phyloP scores from a whole-genome alignment of 306 rosid genomes.

The Psophocarpus tetragonolobus region DNA sequence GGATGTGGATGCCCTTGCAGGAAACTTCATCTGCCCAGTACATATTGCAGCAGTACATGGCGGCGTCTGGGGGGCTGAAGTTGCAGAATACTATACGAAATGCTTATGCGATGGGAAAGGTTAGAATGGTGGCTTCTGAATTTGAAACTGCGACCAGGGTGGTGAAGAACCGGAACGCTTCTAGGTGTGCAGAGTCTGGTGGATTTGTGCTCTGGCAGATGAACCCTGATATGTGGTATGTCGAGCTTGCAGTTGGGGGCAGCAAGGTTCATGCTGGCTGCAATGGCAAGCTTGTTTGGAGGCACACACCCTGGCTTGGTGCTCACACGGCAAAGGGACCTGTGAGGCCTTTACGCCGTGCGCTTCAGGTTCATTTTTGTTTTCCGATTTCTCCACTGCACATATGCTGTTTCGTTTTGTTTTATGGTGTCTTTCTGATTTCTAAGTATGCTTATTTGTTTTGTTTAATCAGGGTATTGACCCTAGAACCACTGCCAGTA shows the following conservation, averaged over 20 bases:
- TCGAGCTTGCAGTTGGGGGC: conserved; percentile 95
- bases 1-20: conserved; percentile 43
- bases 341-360: conserved; percentile 94
- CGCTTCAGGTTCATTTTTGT: conserved; percentile 71
- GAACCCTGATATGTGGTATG: conserved; percentile 99
- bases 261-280: conserved; percentile 98
- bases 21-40: conserved; percentile 99
- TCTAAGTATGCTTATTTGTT: conserved; percentile 12
- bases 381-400: background rate
- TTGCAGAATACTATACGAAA: conserved; percentile 77
- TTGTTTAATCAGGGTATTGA: conserved; percentile 79
- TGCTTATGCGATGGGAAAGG: conserved; percentile 97
- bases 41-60: conserved; percentile 94
- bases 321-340: conserved; percentile 98
- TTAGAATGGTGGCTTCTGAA: conserved; percentile 95
- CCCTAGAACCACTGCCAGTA: conserved; percentile 89
- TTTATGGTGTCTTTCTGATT: background rate
- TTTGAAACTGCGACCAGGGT: conserved; percentile 91
- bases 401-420: background rate
- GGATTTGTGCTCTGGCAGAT: conserved; percentile 99
- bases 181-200: conserved; percentile 88
- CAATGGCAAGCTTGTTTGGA: conserved; percentile 95
- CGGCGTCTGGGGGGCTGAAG: conserved; percentile 94
- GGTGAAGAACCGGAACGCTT: conserved; percentile 65
- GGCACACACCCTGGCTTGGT: conserved; percentile 98